Conservation (phyloP, 495 filamentous ascomycete genomes). For the Hyphodiscus hymeniophilus region DNA sequence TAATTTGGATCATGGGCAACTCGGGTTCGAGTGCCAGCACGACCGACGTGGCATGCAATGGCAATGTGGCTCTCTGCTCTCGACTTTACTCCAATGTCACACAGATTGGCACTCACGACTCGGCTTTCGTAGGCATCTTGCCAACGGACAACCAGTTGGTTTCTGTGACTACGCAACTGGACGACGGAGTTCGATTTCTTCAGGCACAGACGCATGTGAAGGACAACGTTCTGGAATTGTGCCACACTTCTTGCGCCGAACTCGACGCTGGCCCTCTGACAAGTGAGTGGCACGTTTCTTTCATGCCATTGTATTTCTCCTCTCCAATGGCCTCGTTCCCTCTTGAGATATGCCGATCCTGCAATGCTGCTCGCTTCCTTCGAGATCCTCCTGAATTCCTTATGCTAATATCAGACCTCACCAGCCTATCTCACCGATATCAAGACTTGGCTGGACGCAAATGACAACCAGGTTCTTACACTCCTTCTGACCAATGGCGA, state of each 20-base stretch:
- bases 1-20: conserved; percentile 5
- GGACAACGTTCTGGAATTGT: conserved; percentile 27
- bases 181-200: conserved; percentile 86
- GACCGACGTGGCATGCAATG: conserved; percentile 55
- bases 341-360: too few species aligned
- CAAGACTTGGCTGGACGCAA: conserved; percentile 57
- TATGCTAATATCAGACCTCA: too few species aligned
- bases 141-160: conserved; percentile 71
- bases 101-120: conserved; percentile 56
- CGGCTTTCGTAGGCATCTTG: conserved; percentile 57
- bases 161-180: conserved; percentile 62
- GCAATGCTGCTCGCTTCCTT: too few species aligned
- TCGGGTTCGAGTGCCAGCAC: background rate
- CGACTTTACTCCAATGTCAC: conserved; percentile 87
- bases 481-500: conserved; percentile 82
- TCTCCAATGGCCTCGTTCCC: too few species aligned
- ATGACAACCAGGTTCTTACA: conserved; percentile 88
- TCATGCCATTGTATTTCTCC: background rate
- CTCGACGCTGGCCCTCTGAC: conserved; percentile 73
- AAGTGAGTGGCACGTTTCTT: conserved; percentile 20
- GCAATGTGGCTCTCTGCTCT: conserved; percentile 73
- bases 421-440: conserved; percentile 55
- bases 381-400: too few species aligned
- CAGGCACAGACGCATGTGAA: conserved; percentile 76
- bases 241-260: conserved; percentile 70